Evolutionary conservation across 1,284 basidiomycete species (phyloP), one percentile per base, ranked within the genome.

Genomic region (Mycena citricolor): DNA sequence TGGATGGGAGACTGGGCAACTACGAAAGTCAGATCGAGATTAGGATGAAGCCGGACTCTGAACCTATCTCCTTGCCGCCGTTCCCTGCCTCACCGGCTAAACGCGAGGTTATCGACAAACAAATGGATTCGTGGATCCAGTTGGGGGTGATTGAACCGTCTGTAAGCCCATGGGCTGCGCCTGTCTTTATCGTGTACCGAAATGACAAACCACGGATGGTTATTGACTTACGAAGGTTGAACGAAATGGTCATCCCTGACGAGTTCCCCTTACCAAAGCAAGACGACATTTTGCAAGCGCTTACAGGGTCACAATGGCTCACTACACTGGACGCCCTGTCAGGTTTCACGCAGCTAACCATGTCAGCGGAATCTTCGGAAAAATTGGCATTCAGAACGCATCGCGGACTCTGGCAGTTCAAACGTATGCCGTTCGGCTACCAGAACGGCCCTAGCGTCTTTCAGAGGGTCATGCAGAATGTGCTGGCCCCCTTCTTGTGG

Each of bases 321-420:
- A 54, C 58, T 8, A 57, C 61, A 1, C 40, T 61, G 11, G 62
- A 64, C 42, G 59, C 59, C 1, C 47, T 61, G 20, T 47, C 60
- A 16, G 60, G 62, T 16, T 63, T 63, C 34, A 61, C 57, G 28
- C 61, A 64, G 36, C 47, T 64, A 4, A 49, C 52, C 12, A 51
- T 61, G 16, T 43, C 39, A 5, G 39, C 49, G 3, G 52, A 57
- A n/a, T 56, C 57, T 32, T 37, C 40, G 10, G 44, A 54, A 16
- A 59, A 61, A 44, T 58, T 61, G 3, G 59, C 58, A 3, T 63
- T 63, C 42, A 35, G 57, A 19, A 57, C 56, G 6, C 60, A 63
- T 44, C 39, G 50, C 31, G 62, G 61, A 7, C 39, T 63, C 6
- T 58, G 32, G 31, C 44, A 46, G 29, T 46, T 46, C 20, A 30